Evolutionary conservation across 1,139 yeast genomes (phyloP), one percentile per base, ranked within the genome.

Genomic region (Pichia inconspicua): DNA sequence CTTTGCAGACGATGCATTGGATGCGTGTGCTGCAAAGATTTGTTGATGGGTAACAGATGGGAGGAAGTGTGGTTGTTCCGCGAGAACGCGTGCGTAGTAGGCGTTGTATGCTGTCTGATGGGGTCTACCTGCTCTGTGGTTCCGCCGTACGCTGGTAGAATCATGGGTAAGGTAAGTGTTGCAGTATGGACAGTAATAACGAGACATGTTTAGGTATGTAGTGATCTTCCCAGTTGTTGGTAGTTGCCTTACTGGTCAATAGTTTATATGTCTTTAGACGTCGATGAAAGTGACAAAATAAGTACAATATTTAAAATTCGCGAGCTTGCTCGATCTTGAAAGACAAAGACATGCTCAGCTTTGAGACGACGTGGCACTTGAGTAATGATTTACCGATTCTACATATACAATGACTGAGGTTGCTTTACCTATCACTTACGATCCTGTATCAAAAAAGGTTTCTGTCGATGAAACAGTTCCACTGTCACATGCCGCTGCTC

Each of bases 121-220:
- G 63, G 85, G 83, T 59, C 79, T 78, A 14, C 97, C 97, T 44
- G 77, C 70, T 45, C 86, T 68, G 66, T 90, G 97, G 40, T 90
- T 82, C 60, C 84, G 82, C 41, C 96, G 70, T 47, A 89, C 97
- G 67, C 95, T 84, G 63, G 81, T 72, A 31, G 95, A 84, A 66
- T 88, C 96, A 62, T 89, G 97, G 2, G 96, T 89, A 52, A 89
- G 71, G 59, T 84, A 84, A 25, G 90, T 72, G 57, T 82, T 82
- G 64, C 97, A 89, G 62, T 88, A 89, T 59, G 85, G 95, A 67
- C 97, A 89, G 66, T 83, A 85, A 65, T 82, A 84, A 57, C 74
- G 76, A 6, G 78, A 76, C 80, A 75, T 75, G 17, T n/a, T 2
- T 38, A 35, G 22, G 22, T 22, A 22, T 22, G 5, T 22, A 22